Conservation (phyloP, 257 asterid species). For the Cordia subcordata region DNA sequence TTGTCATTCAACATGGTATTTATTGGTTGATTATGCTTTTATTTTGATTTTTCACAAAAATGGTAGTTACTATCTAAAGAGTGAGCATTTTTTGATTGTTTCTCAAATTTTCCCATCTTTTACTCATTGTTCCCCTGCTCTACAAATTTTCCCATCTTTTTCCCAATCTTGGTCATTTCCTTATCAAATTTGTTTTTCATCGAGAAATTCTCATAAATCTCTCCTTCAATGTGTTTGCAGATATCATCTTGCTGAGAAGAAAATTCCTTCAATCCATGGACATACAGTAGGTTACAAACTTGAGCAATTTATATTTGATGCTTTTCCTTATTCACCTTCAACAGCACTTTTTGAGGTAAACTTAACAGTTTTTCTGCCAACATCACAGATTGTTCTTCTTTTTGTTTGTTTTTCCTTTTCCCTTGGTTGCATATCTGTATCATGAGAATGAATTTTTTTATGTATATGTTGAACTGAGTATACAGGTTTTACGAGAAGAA, state of each 20-base stretch:
- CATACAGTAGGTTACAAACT: slow-evolving; percentile 71
- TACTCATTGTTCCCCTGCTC: too few species aligned
- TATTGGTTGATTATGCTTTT: too few species aligned
- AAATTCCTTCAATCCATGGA: slow-evolving; percentile 83
- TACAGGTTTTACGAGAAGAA: slow-evolving; percentile 80
- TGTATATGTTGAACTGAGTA: neutral
- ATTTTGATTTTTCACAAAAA: too few species aligned
- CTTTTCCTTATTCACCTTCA: slow-evolving; percentile 92
- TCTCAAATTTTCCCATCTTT: too few species aligned
- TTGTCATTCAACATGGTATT: too few species aligned
- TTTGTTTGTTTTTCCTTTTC: neutral
- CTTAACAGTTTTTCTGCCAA: neutral
- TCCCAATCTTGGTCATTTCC: too few species aligned
- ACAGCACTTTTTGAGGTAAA: slow-evolving; percentile 88
- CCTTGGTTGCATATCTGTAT: neutral
- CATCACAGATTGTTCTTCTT: neutral
- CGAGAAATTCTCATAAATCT: slow-evolving; percentile 7
- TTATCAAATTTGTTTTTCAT: neutral
- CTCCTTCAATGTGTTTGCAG: slow-evolving; percentile 38
- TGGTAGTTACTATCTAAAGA: too few species aligned
- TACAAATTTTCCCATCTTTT: too few species aligned
- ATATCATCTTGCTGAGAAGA: slow-evolving; percentile 88
- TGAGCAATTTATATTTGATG: slow-evolving; percentile 93
- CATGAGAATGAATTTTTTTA: too few species aligned
- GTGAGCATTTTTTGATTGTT: too few species aligned